Percentiles rank a stretch among this genome's conserved stretches.
Evolutionary conservation across 1,284 basidiomycete genomes (phyloP).

Genomic region (Puccinia polysora): DNA sequence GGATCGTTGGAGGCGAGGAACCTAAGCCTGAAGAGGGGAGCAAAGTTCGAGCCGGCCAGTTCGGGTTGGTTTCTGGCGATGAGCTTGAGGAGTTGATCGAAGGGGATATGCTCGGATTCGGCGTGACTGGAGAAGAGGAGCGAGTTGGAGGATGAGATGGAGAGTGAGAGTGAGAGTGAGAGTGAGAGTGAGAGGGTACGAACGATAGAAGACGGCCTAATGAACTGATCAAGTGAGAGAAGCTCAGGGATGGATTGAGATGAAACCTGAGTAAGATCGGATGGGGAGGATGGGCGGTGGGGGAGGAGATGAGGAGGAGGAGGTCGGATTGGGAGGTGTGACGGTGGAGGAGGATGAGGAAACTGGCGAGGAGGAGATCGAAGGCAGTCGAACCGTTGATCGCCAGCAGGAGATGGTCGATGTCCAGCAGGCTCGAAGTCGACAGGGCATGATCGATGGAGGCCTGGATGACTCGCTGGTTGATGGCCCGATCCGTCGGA

Average conservation of each 20-base stretch:
- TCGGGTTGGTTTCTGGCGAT: conserved; percentile 46
- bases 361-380: conserved; percentile 84
- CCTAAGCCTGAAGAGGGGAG: conserved; percentile 78
- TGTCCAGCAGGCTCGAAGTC: conserved; percentile 69
- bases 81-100: conserved; percentile 66
- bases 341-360: conserved; percentile 82
- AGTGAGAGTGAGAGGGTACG: not conserved
- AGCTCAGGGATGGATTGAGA: conserved; percentile 80
- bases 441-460: conserved; percentile 53
- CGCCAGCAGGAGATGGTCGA: conserved; percentile 58
- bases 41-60: conserved; percentile 45
- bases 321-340: conserved; percentile 95
- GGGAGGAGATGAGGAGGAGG: conserved; percentile 78
- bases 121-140: conserved; percentile 59
- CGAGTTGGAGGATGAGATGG: not conserved
- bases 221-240: conserved; percentile 82
- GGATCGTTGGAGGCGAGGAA: conserved; percentile 87
- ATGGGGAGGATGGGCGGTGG: conserved; percentile 64
- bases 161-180: not conserved
- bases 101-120: conserved; percentile 74
- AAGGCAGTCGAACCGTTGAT: conserved; percentile 67
- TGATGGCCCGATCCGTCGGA: conserved; percentile 59
- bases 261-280: conserved; percentile 80
- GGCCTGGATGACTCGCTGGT: conserved; percentile 72
- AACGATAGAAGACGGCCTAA: conserved; percentile 72